Base-by-base conservation (phyloP, 2,329 filamentous ascomycete genomes). In the Hypocrella siamensis region DNA sequence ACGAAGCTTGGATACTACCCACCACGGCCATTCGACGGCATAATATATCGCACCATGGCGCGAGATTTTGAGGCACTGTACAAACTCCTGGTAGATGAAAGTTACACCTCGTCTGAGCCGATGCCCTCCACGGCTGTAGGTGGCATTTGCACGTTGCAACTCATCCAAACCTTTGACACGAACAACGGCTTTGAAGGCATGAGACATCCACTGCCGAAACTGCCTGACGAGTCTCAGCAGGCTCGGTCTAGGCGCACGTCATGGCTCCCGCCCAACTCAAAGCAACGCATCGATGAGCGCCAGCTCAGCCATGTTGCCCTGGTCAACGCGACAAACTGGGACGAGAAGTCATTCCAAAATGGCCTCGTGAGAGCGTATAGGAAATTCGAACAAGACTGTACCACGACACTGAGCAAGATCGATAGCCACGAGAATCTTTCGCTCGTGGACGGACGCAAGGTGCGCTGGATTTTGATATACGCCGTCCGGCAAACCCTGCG, bases 381-480 rank as follows among this genome's bases (percentile, higher is more conserved):
- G 4, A 61, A 60, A 3, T 88, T 86, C 34, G 82, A 90, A 45
- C 67, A 72, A 32, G 63, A 71, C 6, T 62, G 60, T 6, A 49
- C 67, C 15, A 52, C 62, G 30, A 52, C 54, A 1, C 60, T 65
- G 2, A 55, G 58, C 15, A 73, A 67, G 37, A 55, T 58, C 1
- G 69, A 77, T 35, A 71, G 69, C 35, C 37, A 49, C 5, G 68
- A 73, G 22, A 74, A 70, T 44, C 45, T 58, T 3, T 52, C 52
- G 0, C 54, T 72, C 9, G 58, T 65, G 7, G 81, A 88, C 39
- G 79, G 72, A 2, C 71, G 82, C 26, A 86, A 84, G 50, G 68
- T 85, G 12, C 66, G 81, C 25, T 90, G 81, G 81, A 69, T 86
- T 19, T 48, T 86, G 22, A 65, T 88, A 6, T 88, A 88, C 44